phyloP scores from a whole-genome alignment of 2,329 filamentous ascomycete species.

The Pestalotiopsis fici region DNA sequence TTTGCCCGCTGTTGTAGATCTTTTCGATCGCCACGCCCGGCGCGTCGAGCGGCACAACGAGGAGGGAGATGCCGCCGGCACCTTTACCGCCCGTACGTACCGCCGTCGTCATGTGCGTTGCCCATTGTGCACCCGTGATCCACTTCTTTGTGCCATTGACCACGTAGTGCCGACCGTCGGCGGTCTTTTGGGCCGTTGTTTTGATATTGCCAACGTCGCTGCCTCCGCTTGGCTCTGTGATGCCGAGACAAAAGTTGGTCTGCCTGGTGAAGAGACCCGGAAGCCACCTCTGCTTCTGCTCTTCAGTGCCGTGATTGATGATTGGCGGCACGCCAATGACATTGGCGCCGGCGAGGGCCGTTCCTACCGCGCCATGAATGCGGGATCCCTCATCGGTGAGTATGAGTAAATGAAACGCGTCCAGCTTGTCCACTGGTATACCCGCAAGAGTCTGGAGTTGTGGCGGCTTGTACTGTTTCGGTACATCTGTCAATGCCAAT shows the following conservation, averaged over 20 bases:
- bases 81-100: slow-evolving; percentile 59
- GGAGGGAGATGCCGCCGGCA: slow-evolving; percentile 51
- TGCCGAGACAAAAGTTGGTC: slow-evolving; percentile 26
- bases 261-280: slow-evolving; percentile 54
- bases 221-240: slow-evolving; percentile 40
- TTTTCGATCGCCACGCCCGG: slow-evolving; percentile 49
- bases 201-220: slow-evolving; percentile 65
- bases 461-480: slow-evolving; percentile 35
- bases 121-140: slow-evolving; percentile 64
- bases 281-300: slow-evolving; percentile 25
- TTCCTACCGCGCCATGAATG: slow-evolving; percentile 53
- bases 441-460: slow-evolving; percentile 42
- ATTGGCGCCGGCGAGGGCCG: slow-evolving; percentile 52
- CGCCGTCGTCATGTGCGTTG: slow-evolving; percentile 63
- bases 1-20: slow-evolving; percentile 65
- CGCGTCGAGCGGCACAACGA: slow-evolving; percentile 52
- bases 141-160: slow-evolving; percentile 67
- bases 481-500: slow-evolving; percentile 29
- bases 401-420: slow-evolving; percentile 37
- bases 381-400: slow-evolving; percentile 37
- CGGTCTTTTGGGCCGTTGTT: slow-evolving; percentile 51
- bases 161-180: slow-evolving; percentile 50
- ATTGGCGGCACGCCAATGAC: slow-evolving; percentile 42
- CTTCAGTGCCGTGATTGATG: slow-evolving; percentile 23
- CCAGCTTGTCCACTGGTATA: slow-evolving; percentile 31